A percentile compares a stretch with the other conserved stretches of the same genome.
phyloP scores from a whole-genome alignment of 2,329 filamentous ascomycete genomes.

The Fusarium secorum region DNA sequence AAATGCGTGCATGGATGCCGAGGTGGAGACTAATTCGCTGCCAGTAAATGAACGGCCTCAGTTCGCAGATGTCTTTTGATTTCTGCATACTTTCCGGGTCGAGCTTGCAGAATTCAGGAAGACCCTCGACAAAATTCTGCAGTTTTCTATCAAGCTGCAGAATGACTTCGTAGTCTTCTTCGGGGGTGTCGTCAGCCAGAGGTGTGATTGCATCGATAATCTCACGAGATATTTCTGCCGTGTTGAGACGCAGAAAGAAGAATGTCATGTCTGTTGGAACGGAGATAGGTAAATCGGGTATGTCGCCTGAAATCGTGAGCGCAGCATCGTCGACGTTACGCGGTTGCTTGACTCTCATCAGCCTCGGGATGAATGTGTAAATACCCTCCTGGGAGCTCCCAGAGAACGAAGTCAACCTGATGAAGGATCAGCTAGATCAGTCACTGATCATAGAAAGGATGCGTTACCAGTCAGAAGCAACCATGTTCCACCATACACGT shows the following conservation, averaged over 20 bases:
- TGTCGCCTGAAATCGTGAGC: not conserved
- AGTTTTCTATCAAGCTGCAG: not conserved
- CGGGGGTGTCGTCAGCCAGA: not conserved
- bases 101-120: not conserved
- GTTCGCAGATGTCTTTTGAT: not conserved
- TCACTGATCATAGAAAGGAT: fast-evolving
- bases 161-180: not conserved
- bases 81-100: not conserved
- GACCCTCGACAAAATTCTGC: not conserved
- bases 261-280: not conserved
- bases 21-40: slow-evolving; percentile 1
- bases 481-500: slow-evolving; percentile 7
- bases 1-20: not conserved
- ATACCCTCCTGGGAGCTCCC: not conserved
- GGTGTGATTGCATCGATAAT: not conserved
- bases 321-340: not conserved
- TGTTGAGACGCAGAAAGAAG: not conserved
- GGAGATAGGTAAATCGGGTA: not conserved
- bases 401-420: not conserved
- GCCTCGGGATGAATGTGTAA: not conserved
- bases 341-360: not conserved
- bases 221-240: not conserved
- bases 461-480: not conserved
- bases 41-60: not conserved
- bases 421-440: not conserved